Conservation (phyloP, 2,329 filamentous ascomycete species). For the Alternaria triticina region DNA sequence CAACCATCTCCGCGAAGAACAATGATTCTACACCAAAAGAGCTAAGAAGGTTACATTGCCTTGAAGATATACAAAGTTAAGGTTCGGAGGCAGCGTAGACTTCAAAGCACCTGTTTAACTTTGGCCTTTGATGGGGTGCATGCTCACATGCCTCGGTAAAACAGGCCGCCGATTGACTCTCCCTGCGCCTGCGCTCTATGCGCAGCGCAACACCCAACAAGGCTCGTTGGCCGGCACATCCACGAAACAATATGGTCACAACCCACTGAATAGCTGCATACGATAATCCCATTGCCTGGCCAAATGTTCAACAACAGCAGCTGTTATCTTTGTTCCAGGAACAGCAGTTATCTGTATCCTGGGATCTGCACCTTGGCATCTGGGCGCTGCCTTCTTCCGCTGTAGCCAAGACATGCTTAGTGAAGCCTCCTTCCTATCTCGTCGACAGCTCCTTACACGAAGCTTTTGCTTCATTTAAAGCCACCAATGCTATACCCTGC, state of each 20-base stretch:
- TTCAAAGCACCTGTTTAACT: background rate
- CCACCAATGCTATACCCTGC: conserved; percentile 35
- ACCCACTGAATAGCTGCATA: background rate
- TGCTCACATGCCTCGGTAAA: background rate
- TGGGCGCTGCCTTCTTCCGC: conserved; percentile 15
- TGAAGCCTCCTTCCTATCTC: conserved; percentile 43
- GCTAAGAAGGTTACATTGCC: background rate
- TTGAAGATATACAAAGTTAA: background rate
- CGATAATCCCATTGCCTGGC: too few relatives aligned
- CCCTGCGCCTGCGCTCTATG: background rate
- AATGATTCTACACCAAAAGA: background rate
- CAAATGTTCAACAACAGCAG: background rate
- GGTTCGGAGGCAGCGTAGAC: background rate
- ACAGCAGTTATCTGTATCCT: background rate
- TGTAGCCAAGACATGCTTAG: conserved; percentile 36
- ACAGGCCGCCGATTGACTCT: background rate
- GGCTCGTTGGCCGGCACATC: background rate
- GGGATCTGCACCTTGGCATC: conserved; percentile 27
- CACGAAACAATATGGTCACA: background rate
- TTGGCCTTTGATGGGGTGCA: background rate
- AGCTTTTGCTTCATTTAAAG: conserved; percentile 41
- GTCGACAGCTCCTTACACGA: conserved; percentile 26
- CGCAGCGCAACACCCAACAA: background rate
- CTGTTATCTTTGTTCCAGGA: background rate
- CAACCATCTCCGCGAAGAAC: background rate